Conservation (phyloP, 2,329 filamentous ascomycete species). For the Coniochaeta ligniaria region DNA sequence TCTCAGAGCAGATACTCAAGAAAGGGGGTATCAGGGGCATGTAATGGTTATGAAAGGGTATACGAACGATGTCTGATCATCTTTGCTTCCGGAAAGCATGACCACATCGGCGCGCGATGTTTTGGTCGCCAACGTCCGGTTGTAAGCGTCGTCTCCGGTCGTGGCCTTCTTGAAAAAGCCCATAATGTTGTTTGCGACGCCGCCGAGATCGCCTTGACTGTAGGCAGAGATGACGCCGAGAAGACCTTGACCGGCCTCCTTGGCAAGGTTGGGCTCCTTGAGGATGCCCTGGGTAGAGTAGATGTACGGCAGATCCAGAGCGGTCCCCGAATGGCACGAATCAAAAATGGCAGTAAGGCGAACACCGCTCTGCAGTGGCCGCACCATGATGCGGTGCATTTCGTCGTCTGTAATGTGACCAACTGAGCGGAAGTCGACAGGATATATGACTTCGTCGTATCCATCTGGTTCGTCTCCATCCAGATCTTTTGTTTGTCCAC, state of each 20-base stretch:
- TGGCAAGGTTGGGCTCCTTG: slow-evolving; percentile 62
- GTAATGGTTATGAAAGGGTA: slow-evolving; percentile 19
- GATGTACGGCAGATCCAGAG: slow-evolving; percentile 59
- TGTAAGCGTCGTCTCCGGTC: slow-evolving; percentile 71
- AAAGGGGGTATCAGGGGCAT: slow-evolving; percentile 9
- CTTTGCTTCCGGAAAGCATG: slow-evolving; percentile 97
- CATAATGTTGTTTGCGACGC: slow-evolving; percentile 74
- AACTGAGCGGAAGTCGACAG: slow-evolving; percentile 71
- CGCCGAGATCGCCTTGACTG: slow-evolving; percentile 66
- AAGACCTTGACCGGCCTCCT: slow-evolving; percentile 59
- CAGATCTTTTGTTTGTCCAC: slow-evolving; percentile 72
- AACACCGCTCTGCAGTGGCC: slow-evolving; percentile 47
- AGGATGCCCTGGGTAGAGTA: slow-evolving; percentile 63
- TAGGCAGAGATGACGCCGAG: slow-evolving; percentile 53
- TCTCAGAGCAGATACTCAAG: slow-evolving; percentile 3
- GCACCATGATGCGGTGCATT: slow-evolving; percentile 69
- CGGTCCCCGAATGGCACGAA: slow-evolving; percentile 61
- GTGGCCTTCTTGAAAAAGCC: slow-evolving; percentile 86
- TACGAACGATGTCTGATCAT: slow-evolving; percentile 85
- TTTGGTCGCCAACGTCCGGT: slow-evolving; percentile 78
- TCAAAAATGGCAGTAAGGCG: slow-evolving; percentile 57
- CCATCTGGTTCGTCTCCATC: slow-evolving; percentile 78
- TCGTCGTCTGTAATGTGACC: slow-evolving; percentile 80
- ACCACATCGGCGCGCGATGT: slow-evolving; percentile 92
- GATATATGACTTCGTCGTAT: slow-evolving; percentile 78